phyloP scores from a whole-genome alignment of 441 rosid genomes.

The Gossypium trilobum region DNA sequence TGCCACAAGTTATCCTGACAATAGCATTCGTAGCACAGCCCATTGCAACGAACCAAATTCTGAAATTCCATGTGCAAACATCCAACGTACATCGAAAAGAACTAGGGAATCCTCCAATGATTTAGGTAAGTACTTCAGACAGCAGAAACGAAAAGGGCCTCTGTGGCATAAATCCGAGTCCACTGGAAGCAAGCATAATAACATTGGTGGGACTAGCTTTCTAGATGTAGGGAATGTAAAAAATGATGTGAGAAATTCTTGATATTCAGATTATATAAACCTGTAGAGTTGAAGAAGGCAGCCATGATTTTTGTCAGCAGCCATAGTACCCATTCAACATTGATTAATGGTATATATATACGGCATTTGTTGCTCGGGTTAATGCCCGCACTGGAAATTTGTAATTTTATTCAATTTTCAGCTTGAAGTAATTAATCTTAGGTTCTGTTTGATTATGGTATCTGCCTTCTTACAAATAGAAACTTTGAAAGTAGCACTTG shows the following conservation, averaged over 20 bases:
- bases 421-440: background rate
- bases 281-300: conserved; percentile 31
- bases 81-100: conserved; percentile 35
- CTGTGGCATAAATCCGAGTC: conserved; percentile 17
- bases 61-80: conserved; percentile 22
- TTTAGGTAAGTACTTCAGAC: conserved; percentile 3
- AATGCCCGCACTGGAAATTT: conserved; percentile 3
- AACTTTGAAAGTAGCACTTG: no score
- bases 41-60: conserved; percentile 24
- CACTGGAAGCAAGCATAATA: background rate
- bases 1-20: conserved; percentile 20
- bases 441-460: conserved; percentile 30
- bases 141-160: conserved; percentile 33
- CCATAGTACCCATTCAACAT: conserved; percentile 32
- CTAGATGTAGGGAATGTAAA: conserved; percentile 24
- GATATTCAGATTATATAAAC: conserved; percentile 26
- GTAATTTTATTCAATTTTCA: background rate
- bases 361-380: conserved; percentile 12
- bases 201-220: conserved; percentile 29
- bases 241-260: conserved; percentile 27
- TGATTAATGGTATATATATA: conserved; percentile 23
- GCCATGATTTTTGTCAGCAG: conserved; percentile 29
- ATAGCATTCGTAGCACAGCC: conserved; percentile 29
- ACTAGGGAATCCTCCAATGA: conserved; percentile 8
- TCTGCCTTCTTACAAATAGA: conserved; percentile 20